These are phyloP conservation scores for Zasmidium angulare DNA, from an alignment of 2,329 filamentous ascomycete species.

Conservation along the genomic window DNA sequence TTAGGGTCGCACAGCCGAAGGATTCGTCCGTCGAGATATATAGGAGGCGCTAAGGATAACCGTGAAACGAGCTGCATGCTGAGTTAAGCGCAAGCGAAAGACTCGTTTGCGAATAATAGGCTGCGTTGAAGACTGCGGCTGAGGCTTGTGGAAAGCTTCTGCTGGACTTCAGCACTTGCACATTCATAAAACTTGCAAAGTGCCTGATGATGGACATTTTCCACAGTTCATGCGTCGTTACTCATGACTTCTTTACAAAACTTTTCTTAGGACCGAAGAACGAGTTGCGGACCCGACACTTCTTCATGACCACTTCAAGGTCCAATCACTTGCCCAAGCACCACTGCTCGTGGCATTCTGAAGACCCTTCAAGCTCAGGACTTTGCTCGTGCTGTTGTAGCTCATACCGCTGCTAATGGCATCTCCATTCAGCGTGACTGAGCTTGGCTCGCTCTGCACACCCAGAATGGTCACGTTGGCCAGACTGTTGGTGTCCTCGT, in stretches of 20 bases:
- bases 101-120: no score
- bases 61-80: not conserved
- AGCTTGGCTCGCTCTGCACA: slow-evolving; percentile 40
- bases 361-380: slow-evolving; percentile 54
- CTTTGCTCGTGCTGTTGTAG: slow-evolving; percentile 51
- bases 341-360: slow-evolving; percentile 49
- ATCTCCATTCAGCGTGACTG: slow-evolving; percentile 58
- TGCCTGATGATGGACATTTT: not conserved
- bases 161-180: not conserved
- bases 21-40: not conserved
- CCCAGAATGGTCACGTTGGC: slow-evolving; percentile 65
- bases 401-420: slow-evolving; percentile 40
- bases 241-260: not conserved
- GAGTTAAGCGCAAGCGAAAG: not conserved
- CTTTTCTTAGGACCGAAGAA: not conserved
- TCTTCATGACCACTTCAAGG: slow-evolving; percentile 50
- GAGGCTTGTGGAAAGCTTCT: not conserved
- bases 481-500: slow-evolving; percentile 57
- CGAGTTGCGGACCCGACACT: not conserved
- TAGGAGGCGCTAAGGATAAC: no score
- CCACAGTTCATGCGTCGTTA: not conserved
- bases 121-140: no score
- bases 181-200: no score
- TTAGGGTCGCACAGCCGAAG: no score
- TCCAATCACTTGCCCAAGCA: slow-evolving; percentile 60